A percentile compares a stretch with the other conserved stretches of the same genome.
Evolutionary conservation across 2,329 filamentous ascomycete genomes (phyloP).

Genomic region (Pyricularia grisea): DNA sequence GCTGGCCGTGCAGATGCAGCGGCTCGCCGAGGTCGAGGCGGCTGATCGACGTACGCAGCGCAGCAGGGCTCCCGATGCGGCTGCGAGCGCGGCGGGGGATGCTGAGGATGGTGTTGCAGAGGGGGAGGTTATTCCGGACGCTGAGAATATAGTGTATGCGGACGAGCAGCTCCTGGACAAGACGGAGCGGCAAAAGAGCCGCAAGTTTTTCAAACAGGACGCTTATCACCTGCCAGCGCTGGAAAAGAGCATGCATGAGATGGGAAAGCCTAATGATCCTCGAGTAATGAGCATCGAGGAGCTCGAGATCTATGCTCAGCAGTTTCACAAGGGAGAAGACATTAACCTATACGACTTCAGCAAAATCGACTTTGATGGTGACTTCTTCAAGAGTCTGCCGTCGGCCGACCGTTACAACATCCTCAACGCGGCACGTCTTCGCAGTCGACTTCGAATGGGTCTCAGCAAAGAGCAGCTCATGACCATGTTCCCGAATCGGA

Average conservation of each 20-base stretch:
- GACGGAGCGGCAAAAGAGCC: slow-evolving; percentile 62
- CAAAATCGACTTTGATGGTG: slow-evolving; percentile 95
- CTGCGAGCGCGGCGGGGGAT: slow-evolving; percentile 18
- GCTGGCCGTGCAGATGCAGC: slow-evolving; percentile 88
- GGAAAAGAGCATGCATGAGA: slow-evolving; percentile 64
- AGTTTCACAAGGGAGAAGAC: slow-evolving; percentile 88
- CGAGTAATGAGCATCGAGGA: slow-evolving; percentile 95
- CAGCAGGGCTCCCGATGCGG: slow-evolving; percentile 29
- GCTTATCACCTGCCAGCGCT: slow-evolving; percentile 91
- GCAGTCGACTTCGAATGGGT: slow-evolving; percentile 88
- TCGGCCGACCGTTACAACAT: slow-evolving; percentile 94
- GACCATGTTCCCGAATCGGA: slow-evolving; percentile 91
- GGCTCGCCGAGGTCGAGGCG: slow-evolving; percentile 72
- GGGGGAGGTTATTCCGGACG: slow-evolving; percentile 59
- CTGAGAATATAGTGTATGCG: slow-evolving; percentile 70
- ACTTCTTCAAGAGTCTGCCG: slow-evolving; percentile 89
- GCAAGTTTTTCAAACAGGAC: slow-evolving; percentile 84
- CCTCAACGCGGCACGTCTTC: slow-evolving; percentile 80
- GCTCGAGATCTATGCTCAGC: slow-evolving; percentile 83
- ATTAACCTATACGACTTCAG: slow-evolving; percentile 91
- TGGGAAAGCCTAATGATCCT: slow-evolving; percentile 86
- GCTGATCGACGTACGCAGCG: slow-evolving; percentile 39
- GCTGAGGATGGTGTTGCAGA: slow-evolving; percentile 42
- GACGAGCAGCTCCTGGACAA: slow-evolving; percentile 80
- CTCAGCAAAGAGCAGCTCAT: slow-evolving; percentile 94